Base-by-base conservation (phyloP, 2,329 filamentous ascomycete species). In the Arthrinium phaeospermum region DNA sequence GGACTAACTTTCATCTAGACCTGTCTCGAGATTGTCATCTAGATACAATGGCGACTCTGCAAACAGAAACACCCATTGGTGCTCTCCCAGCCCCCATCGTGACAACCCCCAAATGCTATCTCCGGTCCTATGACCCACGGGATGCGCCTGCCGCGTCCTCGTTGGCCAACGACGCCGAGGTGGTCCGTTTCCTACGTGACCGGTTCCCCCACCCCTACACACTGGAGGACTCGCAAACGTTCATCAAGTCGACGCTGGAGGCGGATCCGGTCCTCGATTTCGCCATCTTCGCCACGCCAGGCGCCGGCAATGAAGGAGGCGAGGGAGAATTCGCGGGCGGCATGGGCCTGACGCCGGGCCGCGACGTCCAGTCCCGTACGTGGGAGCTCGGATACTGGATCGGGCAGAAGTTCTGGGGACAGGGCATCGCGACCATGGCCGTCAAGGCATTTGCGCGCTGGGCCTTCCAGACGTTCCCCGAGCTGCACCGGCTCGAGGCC, bases 311-410 rank as follows among this genome's bases (percentile, higher is more conserved):
- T n/a, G 47, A 78, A 71, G 78, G 79, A 24, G 34, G 49, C 37
- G 47, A 78, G 71, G 78, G 79, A 24, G 75, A 79, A 12, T 80
- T 82, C 69, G 77, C 83, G 12, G 87, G 87, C 68, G 78, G 77
- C 71, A 79, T 88, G 16, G 84, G 86, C 49, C 75, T 87, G 57
- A 79, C 79, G 57, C 74, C 79, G 4, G 72, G 77, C 14, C 74
- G 74, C 19, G 83, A 86, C 70, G 79, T 85, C 75, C 80, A 86
- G 72, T 82, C 81, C 74, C 80, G 82, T 68, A 85, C 82, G 4
- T 82, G 82, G 76, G 85, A 88, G 79, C 8, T 89, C 0, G 87
- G 87, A 5, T 89, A 89, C 79, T 88, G 84, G 82, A 51, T 86
- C 34, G 83, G 80, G 0, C 80, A 79, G 49, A 75, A 78, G 14